phyloP scores from a whole-genome alignment of 768 basidiomycete species.

The Inosperma sp. region DNA sequence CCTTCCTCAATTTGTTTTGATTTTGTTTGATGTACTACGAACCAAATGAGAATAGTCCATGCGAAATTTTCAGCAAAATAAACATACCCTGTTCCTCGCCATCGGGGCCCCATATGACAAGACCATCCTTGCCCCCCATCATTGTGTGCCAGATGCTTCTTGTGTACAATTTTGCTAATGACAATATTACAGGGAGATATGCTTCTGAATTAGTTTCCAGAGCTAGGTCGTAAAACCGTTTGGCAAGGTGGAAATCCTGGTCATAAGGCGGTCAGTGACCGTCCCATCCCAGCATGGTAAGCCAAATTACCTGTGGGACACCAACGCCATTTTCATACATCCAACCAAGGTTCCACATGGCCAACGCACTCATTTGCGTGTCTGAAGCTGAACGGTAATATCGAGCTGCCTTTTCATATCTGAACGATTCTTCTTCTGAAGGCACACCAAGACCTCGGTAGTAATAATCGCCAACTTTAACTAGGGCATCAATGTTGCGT shows the following conservation, averaged over 20 bases:
- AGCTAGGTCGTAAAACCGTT: constrained; percentile 90
- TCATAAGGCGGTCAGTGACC: not conserved
- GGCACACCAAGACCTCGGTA: constrained; percentile 85
- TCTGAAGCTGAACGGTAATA: constrained; percentile 95
- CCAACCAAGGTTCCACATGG: constrained; percentile 98
- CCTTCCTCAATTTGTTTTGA: constrained; percentile 39
- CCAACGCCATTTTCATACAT: constrained; percentile 99
- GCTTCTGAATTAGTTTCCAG: constrained; percentile 86
- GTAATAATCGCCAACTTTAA: constrained; percentile 98
- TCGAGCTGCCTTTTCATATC: constrained; percentile 86
- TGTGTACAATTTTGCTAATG: constrained; percentile 74
- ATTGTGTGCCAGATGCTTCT: constrained; percentile 83
- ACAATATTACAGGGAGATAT: constrained; percentile 80
- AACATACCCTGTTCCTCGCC: constrained; percentile 42
- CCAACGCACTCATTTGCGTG: constrained; percentile 86
- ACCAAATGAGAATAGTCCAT: not conserved
- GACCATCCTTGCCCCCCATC: constrained; percentile 62
- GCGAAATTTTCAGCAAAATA: not conserved
- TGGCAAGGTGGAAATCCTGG: constrained; percentile 94
- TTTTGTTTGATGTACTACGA: constrained; percentile 22
- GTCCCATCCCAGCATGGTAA: not conserved
- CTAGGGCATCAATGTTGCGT: constrained; percentile 91
- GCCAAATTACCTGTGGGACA: constrained; percentile 63
- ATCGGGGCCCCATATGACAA: constrained; percentile 62
- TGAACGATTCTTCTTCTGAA: constrained; percentile 50